phyloP scores from a whole-genome alignment of 345 rosid genomes.

The Eucalyptus tenuipes region DNA sequence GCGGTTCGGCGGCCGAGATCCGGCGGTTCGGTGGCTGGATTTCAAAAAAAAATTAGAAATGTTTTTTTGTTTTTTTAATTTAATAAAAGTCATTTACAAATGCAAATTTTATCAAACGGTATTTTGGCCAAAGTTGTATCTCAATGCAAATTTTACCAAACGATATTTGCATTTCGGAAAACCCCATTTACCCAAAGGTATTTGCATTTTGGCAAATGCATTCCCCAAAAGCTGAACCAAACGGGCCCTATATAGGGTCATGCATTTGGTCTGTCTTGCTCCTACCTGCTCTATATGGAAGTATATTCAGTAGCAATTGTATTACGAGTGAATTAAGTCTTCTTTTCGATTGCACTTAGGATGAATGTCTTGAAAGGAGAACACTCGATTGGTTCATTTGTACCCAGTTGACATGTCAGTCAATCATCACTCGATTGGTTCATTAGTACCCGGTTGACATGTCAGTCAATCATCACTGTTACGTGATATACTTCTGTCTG shows the following conservation, averaged over 20 bases:
- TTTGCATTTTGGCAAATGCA: too few relatives aligned
- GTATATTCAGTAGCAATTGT: background rate
- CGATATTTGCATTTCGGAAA: too few relatives aligned
- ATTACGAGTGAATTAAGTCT: background rate
- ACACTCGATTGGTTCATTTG: background rate
- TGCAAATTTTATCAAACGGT: too few relatives aligned
- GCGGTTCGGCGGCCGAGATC: too few relatives aligned
- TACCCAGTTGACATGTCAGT: background rate
- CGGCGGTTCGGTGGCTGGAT: too few relatives aligned
- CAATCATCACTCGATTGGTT: background rate
- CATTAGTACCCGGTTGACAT: background rate
- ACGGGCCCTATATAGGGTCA: background rate
- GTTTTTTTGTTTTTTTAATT: too few relatives aligned
- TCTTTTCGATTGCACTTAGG: background rate
- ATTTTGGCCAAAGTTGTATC: too few relatives aligned
- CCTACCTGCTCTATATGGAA: background rate
- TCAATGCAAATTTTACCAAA: too few relatives aligned
- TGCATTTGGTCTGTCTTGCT: background rate
- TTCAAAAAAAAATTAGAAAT: too few relatives aligned
- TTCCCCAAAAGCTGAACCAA: too few relatives aligned
- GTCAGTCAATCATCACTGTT: background rate
- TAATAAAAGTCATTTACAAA: too few relatives aligned
- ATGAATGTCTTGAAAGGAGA: background rate
- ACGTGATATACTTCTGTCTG: background rate
- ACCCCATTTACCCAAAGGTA: too few relatives aligned